These are phyloP conservation scores for Pseudomonodictys pantanalensis DNA, from an alignment of 495 filamentous ascomycete genomes.

Conservation along the genomic window DNA sequence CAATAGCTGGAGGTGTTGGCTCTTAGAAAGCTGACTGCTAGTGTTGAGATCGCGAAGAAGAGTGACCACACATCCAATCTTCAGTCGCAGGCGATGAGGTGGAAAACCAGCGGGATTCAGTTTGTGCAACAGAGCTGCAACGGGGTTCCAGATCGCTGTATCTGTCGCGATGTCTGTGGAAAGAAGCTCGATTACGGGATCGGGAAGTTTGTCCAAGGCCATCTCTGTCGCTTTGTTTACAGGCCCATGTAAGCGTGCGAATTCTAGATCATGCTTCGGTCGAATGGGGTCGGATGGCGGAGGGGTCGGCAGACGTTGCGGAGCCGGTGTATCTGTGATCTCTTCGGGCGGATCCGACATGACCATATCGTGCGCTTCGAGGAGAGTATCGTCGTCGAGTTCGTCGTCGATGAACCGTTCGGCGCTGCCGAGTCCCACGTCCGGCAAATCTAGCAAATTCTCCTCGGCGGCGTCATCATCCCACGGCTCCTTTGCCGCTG, in stretches of 20 bases:
- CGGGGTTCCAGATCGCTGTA: slow-evolving; percentile 11
- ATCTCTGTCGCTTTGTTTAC: slow-evolving; percentile 22
- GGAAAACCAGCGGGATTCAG: slow-evolving; percentile 21
- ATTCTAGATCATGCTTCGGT: slow-evolving; percentile 7
- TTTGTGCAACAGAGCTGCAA: slow-evolving; percentile 18
- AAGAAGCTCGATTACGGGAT: slow-evolving; percentile 25
- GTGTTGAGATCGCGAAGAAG: slow-evolving; percentile 14
- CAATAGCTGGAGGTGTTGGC: slow-evolving; percentile 20
- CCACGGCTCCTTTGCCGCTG: slow-evolving; percentile 26
- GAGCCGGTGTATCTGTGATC: background rate
- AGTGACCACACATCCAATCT: slow-evolving; percentile 24
- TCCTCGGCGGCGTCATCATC: slow-evolving; percentile 24
- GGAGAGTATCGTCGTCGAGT: slow-evolving; percentile 24
- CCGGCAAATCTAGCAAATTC: background rate
- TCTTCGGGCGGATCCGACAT: slow-evolving; percentile 24
- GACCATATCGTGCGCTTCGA: slow-evolving; percentile 11
- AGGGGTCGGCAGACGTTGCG: background rate
- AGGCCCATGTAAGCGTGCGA: slow-evolving; percentile 27
- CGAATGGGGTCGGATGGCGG: background rate
- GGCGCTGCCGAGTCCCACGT: background rate
- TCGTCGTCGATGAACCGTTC: slow-evolving; percentile 10
- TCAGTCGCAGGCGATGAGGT: slow-evolving; percentile 23
- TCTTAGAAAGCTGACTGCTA: slow-evolving; percentile 15
- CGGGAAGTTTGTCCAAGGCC: slow-evolving; percentile 8
- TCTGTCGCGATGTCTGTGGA: slow-evolving; percentile 21